A percentile compares a stretch with the other conserved stretches of the same genome.
Evolutionary conservation across 2,329 filamentous ascomycete genomes (phyloP).

Genomic region (Neoarthrinium moseri): DNA sequence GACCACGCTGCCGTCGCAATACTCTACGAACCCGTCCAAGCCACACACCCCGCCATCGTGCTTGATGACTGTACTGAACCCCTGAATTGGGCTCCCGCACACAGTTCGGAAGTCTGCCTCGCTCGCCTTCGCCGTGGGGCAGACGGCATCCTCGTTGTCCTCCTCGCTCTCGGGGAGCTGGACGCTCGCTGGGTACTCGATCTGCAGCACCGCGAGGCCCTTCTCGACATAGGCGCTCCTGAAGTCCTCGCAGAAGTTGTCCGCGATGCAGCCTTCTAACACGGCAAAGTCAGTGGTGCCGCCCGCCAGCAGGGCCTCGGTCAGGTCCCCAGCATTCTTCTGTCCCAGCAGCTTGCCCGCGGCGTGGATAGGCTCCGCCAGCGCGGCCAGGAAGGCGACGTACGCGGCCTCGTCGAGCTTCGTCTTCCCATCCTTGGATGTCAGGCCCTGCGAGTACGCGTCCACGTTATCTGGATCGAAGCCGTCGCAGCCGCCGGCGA

Average conservation of each 20-base stretch:
- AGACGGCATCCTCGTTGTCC: background rate
- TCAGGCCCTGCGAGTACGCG: background rate
- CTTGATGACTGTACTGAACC: slow-evolving; percentile 5
- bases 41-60: slow-evolving; percentile 3
- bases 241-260: background rate
- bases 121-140: background rate
- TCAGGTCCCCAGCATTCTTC: slow-evolving; percentile 8
- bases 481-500: slow-evolving; percentile 5
- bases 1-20: slow-evolving; percentile 1
- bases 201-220: slow-evolving; percentile 7
- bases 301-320: background rate
- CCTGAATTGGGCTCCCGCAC: background rate
- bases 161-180: too few relatives aligned
- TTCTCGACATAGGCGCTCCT: background rate
- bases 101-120: background rate
- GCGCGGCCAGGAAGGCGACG: background rate
- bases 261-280: slow-evolving; percentile 1
- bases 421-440: background rate
- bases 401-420: slow-evolving; percentile 2
- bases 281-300: slow-evolving; percentile 6
- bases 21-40: slow-evolving; percentile 3
- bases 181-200: slow-evolving; percentile 7
- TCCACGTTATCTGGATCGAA: slow-evolving; percentile 11
- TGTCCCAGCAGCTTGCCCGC: slow-evolving; percentile 3
- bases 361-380: background rate